Percentiles rank a stretch among this genome's conserved stretches.
phyloP scores from a whole-genome alignment of 176 grass and related monocot genomes.

The Miscanthus lutarioriparius region DNA sequence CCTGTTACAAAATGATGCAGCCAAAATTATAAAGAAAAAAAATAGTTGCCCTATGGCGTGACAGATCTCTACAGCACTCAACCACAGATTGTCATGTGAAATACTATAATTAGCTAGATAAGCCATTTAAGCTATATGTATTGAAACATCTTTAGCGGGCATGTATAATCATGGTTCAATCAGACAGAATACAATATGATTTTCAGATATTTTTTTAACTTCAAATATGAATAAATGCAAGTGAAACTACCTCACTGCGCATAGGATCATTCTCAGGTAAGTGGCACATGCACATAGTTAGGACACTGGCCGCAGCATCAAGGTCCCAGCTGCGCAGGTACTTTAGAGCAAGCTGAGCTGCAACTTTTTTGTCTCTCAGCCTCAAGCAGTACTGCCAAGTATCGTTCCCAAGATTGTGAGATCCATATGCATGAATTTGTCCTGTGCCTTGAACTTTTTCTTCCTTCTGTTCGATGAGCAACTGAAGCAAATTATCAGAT shows the following conservation, averaged over 20 bases:
- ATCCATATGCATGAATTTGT: slow-evolving; percentile 39
- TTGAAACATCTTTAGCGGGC: slow-evolving; percentile 29
- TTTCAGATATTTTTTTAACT: slow-evolving; percentile 27
- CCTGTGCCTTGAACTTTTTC: slow-evolving; percentile 47
- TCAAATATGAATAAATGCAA: slow-evolving; percentile 32
- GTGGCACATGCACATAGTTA: slow-evolving; percentile 94
- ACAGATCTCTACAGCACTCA: neutral
- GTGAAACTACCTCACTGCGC: slow-evolving; percentile 60
- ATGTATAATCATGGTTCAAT: slow-evolving; percentile 24
- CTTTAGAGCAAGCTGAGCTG: slow-evolving; percentile 80
- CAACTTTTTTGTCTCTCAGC: slow-evolving; percentile 85
- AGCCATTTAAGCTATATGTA: neutral
- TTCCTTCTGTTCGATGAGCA: slow-evolving; percentile 70
- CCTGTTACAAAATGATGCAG: slow-evolving; percentile 44
- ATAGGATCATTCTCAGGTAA: slow-evolving; percentile 69
- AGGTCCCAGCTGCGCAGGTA: slow-evolving; percentile 84
- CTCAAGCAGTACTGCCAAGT: slow-evolving; percentile 94
- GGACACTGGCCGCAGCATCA: slow-evolving; percentile 78
- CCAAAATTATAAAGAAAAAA: slow-evolving; percentile 28
- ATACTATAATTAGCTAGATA: slow-evolving; percentile 25
- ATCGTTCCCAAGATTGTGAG: slow-evolving; percentile 54
- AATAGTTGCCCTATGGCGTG: neutral
- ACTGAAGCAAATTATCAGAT: slow-evolving; percentile 85
- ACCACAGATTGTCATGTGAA: slow-evolving; percentile 23
- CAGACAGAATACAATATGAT: slow-evolving; percentile 18